Percentiles rank a stretch among this genome's conserved stretches.
phyloP scores from a whole-genome alignment of 768 basidiomycete genomes.

The Psilocybe tampanensis region DNA sequence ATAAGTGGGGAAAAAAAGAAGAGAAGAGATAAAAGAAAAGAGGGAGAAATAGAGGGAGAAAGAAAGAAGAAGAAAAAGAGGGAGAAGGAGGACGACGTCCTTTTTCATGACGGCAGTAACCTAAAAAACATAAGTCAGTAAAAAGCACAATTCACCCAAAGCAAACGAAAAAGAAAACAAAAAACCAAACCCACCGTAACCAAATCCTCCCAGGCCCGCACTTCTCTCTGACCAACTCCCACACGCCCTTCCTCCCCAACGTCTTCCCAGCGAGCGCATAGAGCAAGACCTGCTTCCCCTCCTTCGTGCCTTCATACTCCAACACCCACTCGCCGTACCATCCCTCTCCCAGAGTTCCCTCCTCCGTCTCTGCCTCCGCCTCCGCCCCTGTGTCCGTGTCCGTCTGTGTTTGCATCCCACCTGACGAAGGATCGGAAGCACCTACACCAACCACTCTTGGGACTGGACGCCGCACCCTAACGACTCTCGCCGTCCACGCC shows the following conservation, averaged over 20 bases:
- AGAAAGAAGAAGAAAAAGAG: too few species aligned
- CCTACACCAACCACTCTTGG: slow-evolving; percentile 24
- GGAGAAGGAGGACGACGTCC: too few species aligned
- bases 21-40: background rate
- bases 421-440: background rate
- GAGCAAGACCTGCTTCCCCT: slow-evolving; percentile 59
- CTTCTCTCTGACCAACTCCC: slow-evolving; percentile 67
- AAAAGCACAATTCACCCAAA: too few species aligned
- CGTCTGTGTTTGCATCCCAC: background rate
- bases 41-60: too few species aligned
- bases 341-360: slow-evolving; percentile 49
- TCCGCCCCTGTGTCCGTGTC: too few species aligned
- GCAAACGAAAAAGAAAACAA: background rate
- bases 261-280: slow-evolving; percentile 49
- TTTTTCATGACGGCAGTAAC: too few species aligned
- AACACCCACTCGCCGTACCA: slow-evolving; percentile 81
- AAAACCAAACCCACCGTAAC: slow-evolving; percentile 51
- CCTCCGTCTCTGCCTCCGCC: slow-evolving; percentile 30
- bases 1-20: background rate
- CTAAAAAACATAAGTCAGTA: too few species aligned
- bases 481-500: slow-evolving; percentile 62
- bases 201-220: slow-evolving; percentile 60
- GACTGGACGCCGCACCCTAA: slow-evolving; percentile 28
- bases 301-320: slow-evolving; percentile 76
- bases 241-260: slow-evolving; percentile 32